Conservation (phyloP, 164 flowering plant genomes). For the Chimonanthus praecox region DNA sequence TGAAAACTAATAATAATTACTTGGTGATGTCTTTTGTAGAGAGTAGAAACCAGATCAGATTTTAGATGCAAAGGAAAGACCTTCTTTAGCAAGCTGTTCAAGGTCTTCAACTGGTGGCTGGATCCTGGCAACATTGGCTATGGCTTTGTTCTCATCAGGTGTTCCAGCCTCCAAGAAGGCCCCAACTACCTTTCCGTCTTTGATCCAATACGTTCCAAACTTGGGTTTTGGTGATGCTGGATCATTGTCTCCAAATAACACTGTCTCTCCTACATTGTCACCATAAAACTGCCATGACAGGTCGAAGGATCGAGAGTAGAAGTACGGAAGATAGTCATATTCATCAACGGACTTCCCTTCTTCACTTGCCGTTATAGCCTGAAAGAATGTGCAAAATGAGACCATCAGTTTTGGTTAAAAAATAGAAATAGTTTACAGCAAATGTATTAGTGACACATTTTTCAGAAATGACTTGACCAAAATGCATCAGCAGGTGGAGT, state of each 20-base stretch:
- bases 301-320: conserved; percentile 90
- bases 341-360: conserved; percentile 68
- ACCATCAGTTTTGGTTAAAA: neutral
- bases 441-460: too few species aligned
- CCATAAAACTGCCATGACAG: conserved; percentile 99
- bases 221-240: conserved; percentile 61
- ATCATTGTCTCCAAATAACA: conserved; percentile 72
- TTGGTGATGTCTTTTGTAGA: neutral
- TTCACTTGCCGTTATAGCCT: conserved; percentile 86
- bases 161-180: conserved; percentile 92
- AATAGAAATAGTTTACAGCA: neutral
- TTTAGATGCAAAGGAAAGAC: conserved; percentile 70
- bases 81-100: conserved; percentile 58
- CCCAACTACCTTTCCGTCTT: conserved; percentile 82
- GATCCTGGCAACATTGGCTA: conserved; percentile 79
- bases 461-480: neutral
- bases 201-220: conserved; percentile 95
- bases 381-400: conserved; percentile 10
- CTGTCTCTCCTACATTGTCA: conserved; percentile 89
- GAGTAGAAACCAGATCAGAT: conserved; percentile 26
- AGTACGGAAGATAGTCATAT: conserved; percentile 92
- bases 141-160: conserved; percentile 93
- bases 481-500: neutral
- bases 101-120: conserved; percentile 61
- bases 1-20: neutral